These are phyloP conservation scores for Trichoderma sp. DNA, from an alignment of 2,329 filamentous ascomycete species.

Conservation along the genomic window DNA sequence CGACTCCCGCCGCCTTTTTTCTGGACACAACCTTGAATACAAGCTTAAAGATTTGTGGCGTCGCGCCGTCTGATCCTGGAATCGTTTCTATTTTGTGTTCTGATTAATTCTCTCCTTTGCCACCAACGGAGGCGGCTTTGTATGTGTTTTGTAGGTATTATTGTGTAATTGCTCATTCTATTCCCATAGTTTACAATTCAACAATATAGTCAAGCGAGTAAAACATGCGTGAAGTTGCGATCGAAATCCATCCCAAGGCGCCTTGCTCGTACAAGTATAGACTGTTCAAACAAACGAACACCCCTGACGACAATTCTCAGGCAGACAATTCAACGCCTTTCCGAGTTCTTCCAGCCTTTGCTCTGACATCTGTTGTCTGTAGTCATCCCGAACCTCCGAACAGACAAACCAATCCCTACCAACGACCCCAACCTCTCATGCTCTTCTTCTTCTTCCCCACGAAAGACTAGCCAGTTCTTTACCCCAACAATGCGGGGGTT, in stretches of 20 bases:
- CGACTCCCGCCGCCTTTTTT: not conserved
- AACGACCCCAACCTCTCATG: not conserved
- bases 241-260: not conserved
- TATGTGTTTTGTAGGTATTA: not conserved
- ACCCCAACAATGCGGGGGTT: not conserved
- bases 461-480: not conserved
- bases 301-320: not conserved
- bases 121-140: not conserved
- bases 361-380: not conserved
- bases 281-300: not conserved
- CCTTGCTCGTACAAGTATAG: not conserved
- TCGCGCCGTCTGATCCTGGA: not conserved
- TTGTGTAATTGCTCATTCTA: not conserved
- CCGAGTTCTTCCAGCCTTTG: not conserved
- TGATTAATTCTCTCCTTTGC: not conserved
- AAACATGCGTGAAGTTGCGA: no score
- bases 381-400: not conserved
- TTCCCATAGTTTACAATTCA: not conserved
- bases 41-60: slow-evolving; percentile 16
- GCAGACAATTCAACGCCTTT: not conserved
- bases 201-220: no score
- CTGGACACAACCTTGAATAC: slow-evolving; percentile 10
- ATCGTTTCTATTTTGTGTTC: not conserved
- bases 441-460: not conserved
- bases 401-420: not conserved